phyloP scores from a whole-genome alignment of 2,329 filamentous ascomycete species.

The Epichloe typhina region DNA sequence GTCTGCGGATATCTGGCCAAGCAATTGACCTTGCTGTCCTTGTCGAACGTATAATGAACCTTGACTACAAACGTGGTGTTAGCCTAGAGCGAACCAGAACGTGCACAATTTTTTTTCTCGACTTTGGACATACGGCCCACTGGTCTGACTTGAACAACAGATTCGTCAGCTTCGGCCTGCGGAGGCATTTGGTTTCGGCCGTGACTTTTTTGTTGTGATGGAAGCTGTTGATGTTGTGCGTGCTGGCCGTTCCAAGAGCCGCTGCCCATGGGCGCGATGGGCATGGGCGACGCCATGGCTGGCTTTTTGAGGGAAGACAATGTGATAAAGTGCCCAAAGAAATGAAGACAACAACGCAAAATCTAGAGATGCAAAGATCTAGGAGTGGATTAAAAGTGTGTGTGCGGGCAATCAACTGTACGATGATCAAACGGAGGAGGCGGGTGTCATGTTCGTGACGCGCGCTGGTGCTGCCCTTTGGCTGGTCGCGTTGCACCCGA shows the following conservation, averaged over 20 bases:
- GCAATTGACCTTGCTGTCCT: conserved; percentile 76
- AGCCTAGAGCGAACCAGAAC: conserved; percentile 7
- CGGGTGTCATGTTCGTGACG: conserved; percentile 27
- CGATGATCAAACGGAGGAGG: conserved; percentile 19
- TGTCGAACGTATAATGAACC: conserved; percentile 92
- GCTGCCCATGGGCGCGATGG: conserved; percentile 15
- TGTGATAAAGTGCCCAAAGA: neutral
- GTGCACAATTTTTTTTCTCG: conserved; percentile 18
- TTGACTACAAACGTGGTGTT: conserved; percentile 51
- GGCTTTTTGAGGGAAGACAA: neutral
- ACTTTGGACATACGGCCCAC: conserved; percentile 53
- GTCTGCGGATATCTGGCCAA: conserved; percentile 74
- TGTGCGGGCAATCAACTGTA: conserved; percentile 9
- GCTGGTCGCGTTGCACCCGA: conserved; percentile 4
- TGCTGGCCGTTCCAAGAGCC: conserved; percentile 3
- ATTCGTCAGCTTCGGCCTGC: conserved; percentile 23
- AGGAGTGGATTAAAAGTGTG: conserved; percentile 3
- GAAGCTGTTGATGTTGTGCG: conserved; percentile 3
- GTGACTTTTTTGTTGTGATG: neutral
- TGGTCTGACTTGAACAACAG: conserved; percentile 43
- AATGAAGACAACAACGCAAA: neutral
- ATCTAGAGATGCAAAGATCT: neutral
- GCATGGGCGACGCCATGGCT: conserved; percentile 28
- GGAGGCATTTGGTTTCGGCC: conserved; percentile 16
- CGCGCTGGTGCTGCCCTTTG: conserved; percentile 4